Evolutionary conservation across 192 early-diverging fungal genomes (phyloP).

Genomic region (Coemansia asiatica): DNA sequence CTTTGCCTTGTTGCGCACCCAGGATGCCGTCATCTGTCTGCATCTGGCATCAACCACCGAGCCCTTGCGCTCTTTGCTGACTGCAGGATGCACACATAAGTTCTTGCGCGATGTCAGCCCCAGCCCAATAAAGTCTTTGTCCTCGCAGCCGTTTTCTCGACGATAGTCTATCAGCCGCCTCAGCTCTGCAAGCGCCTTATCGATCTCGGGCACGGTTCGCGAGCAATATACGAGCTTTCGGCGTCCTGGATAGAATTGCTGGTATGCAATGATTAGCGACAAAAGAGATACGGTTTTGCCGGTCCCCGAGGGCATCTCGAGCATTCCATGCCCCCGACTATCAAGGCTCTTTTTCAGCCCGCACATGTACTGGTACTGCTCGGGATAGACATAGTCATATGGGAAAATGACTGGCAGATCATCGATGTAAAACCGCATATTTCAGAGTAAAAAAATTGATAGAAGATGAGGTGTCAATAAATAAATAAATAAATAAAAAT

Average conservation of each 20-base stretch:
- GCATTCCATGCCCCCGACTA: conserved; percentile 89
- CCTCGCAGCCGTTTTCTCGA: conserved; percentile 58
- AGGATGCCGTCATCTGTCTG: conserved; percentile 88
- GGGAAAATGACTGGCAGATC: conserved; percentile 93
- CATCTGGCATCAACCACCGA: conserved; percentile 88
- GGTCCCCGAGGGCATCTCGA: conserved; percentile 99
- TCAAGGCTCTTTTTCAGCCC: conserved; percentile 93
- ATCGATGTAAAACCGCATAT: conserved; percentile 52
- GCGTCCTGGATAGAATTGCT: conserved; percentile 87
- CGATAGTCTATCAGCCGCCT: conserved; percentile 89
- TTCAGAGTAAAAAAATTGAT: background rate
- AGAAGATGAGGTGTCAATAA: too few species aligned
- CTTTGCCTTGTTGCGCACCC: conserved; percentile 78
- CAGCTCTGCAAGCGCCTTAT: conserved; percentile 96
- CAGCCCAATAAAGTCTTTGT: conserved; percentile 84
- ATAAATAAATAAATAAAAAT: background rate
- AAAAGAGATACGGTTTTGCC: conserved; percentile 97
- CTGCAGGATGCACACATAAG: conserved; percentile 87
- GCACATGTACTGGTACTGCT: conserved; percentile 98
- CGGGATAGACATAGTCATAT: conserved; percentile 99
- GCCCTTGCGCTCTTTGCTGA: conserved; percentile 85
- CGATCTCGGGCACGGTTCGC: conserved; percentile 99
- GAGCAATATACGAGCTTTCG: conserved; percentile 99
- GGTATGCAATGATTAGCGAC: conserved; percentile 94
- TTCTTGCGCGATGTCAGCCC: conserved; percentile 94